A percentile compares a stretch with the other conserved stretches of the same genome.
Conservation (phyloP, 768 basidiomycete genomes). For the Wakefieldia striispora region DNA sequence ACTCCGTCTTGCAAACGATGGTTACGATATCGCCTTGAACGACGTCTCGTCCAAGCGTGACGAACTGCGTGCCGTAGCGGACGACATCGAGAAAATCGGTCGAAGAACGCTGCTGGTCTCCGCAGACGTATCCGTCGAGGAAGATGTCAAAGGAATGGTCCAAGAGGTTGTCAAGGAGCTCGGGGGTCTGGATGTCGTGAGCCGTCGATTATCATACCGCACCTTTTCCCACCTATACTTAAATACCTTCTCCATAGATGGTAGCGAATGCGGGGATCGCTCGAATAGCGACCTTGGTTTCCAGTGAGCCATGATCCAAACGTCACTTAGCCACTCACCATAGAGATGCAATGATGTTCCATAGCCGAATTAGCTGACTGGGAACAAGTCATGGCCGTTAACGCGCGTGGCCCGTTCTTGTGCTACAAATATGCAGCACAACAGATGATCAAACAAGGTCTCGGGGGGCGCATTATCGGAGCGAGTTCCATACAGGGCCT, state of each 20-base stretch:
- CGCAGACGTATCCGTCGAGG: slow-evolving; percentile 43
- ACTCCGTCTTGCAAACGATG: slow-evolving; percentile 34
- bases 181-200: slow-evolving; percentile 48
- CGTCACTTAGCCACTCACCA: neutral
- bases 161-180: slow-evolving; percentile 27
- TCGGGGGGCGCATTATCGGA: slow-evolving; percentile 56
- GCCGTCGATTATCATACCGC: slow-evolving; percentile 7
- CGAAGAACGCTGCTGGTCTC: slow-evolving; percentile 22
- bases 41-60: slow-evolving; percentile 28
- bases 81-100: slow-evolving; percentile 32
- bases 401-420: slow-evolving; percentile 55
- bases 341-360: neutral
- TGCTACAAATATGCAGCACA: slow-evolving; percentile 64
- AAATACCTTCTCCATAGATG: slow-evolving; percentile 15
- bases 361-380: slow-evolving; percentile 36
- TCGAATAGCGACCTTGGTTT: neutral
- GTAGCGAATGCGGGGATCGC: slow-evolving; percentile 26
- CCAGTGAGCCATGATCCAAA: slow-evolving; percentile 2
- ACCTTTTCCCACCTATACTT: neutral
- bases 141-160: slow-evolving; percentile 42
- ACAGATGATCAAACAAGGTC: slow-evolving; percentile 56
- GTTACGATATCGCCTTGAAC: slow-evolving; percentile 31
- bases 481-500: slow-evolving; percentile 19
- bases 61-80: slow-evolving; percentile 27
- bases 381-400: slow-evolving; percentile 47